A percentile compares a stretch with the other conserved stretches of the same genome.
Evolutionary conservation across 495 filamentous ascomycete species (phyloP).

Genomic region (Xylaria castorea): DNA sequence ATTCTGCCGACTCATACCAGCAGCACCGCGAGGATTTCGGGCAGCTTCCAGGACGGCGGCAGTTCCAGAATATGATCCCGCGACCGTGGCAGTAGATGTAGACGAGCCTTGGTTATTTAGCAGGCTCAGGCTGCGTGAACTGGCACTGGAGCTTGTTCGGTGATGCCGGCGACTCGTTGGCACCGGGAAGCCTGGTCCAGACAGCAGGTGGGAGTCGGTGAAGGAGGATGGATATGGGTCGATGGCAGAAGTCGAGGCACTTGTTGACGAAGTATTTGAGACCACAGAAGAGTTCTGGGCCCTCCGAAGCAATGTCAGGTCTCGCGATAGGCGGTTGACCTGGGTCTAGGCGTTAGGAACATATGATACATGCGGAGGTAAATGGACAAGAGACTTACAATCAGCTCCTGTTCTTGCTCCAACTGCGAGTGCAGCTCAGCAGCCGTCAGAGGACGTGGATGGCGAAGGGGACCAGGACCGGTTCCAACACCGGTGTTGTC

Average conservation of each 20-base stretch:
- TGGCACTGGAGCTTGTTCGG: conserved; percentile 56
- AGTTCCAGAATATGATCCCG: conserved; percentile 36
- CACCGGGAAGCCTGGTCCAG: conserved; percentile 49
- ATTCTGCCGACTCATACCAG: conserved; percentile 51
- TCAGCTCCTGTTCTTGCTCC: conserved; percentile 94
- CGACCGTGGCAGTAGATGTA: conserved; percentile 33
- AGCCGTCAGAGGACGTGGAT: conserved; percentile 83
- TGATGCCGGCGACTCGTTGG: conserved; percentile 50
- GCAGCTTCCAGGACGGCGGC: conserved; percentile 41
- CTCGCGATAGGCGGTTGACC: conserved; percentile 91
- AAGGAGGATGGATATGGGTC: conserved; percentile 41
- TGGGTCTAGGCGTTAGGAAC: conserved; percentile 41
- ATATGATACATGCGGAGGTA: background rate
- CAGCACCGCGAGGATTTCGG: conserved; percentile 40
- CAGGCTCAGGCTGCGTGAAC: conserved; percentile 63
- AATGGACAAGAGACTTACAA: conserved; percentile 61
- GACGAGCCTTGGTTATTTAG: conserved; percentile 39
- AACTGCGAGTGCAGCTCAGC: conserved; percentile 85
- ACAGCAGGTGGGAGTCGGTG: conserved; percentile 41
- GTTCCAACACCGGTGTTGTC: conserved; percentile 65
- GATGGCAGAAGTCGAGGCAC: conserved; percentile 51
- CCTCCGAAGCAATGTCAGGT: conserved; percentile 77
- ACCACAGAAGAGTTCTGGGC: conserved; percentile 82
- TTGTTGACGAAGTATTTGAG: conserved; percentile 78
- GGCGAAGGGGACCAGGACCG: conserved; percentile 75